Evolutionary conservation across 1,284 basidiomycete genomes (phyloP).

Genomic region (Trichosporon coremiiforme): DNA sequence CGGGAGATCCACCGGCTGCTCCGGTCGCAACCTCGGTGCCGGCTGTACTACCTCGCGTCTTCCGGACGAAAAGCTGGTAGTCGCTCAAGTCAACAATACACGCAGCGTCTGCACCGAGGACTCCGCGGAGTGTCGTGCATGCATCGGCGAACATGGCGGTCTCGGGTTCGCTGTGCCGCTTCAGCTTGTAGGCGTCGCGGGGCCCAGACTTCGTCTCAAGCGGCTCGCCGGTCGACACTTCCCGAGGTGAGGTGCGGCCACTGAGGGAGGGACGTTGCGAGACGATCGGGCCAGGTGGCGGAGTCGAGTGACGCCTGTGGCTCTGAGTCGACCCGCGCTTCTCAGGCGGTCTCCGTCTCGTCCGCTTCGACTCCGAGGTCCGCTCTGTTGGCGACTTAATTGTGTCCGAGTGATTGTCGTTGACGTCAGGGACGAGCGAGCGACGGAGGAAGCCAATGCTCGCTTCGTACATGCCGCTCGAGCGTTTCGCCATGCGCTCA

Average conservation of each 20-base stretch:
- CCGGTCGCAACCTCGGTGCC: not conserved
- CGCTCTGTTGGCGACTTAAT: not conserved
- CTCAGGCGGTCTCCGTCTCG: not conserved
- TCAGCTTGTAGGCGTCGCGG: slow-evolving; percentile 14
- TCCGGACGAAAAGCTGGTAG: not conserved
- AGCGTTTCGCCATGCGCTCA: slow-evolving; percentile 43
- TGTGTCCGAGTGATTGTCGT: not conserved
- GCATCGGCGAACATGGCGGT: not conserved
- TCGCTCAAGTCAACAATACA: not conserved
- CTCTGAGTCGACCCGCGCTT: not conserved
- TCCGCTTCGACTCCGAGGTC: not conserved
- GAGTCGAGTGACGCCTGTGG: not conserved
- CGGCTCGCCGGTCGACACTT: not conserved
- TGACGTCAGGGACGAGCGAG: slow-evolving; percentile 38
- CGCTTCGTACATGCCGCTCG: slow-evolving; percentile 43
- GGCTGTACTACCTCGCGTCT: not conserved
- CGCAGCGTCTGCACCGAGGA: not conserved
- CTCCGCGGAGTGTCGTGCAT: not conserved
- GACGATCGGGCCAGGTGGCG: not conserved
- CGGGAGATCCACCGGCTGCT: not conserved
- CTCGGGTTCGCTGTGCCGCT: not conserved
- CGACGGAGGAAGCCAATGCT: slow-evolving; percentile 48
- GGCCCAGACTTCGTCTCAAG: not conserved
- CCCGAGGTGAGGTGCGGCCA: not conserved
- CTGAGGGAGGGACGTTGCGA: not conserved